phyloP scores from a whole-genome alignment of 345 rosid genomes.

The Gossypium thurberi region DNA sequence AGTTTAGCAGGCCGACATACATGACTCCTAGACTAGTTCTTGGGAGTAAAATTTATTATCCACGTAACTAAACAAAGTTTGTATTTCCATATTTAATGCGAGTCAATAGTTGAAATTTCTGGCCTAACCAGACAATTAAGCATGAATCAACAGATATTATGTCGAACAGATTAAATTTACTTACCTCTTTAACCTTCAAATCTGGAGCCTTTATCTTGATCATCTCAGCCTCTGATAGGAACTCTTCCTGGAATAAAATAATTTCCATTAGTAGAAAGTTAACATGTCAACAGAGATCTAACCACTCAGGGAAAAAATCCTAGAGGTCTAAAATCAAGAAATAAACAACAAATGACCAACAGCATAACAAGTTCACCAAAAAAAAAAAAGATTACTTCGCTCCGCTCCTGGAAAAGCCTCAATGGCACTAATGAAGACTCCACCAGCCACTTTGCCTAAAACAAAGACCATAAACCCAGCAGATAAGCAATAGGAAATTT shows the following conservation, averaged over 20 bases:
- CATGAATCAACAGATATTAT: not conserved
- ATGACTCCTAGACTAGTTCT: not conserved
- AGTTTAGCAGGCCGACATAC: not conserved
- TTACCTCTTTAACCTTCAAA: slow-evolving; percentile 98
- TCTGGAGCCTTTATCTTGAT: slow-evolving; percentile 97
- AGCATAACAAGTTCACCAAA: not conserved
- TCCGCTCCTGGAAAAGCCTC: slow-evolving; percentile 91
- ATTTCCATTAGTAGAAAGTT: slow-evolving; percentile 5
- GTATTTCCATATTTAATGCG: not conserved
- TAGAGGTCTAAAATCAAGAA: not conserved
- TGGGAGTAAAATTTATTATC: not conserved
- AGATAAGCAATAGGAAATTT: not conserved
- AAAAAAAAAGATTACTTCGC: slow-evolving; percentile 49
- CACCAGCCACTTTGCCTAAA: slow-evolving; percentile 90
- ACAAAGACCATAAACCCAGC: not conserved
- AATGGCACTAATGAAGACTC: slow-evolving; percentile 80
- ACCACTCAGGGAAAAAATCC: not conserved
- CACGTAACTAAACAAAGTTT: not conserved
- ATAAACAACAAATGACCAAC: not conserved
- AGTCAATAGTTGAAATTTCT: not conserved
- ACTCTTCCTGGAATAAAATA: slow-evolving; percentile 70
- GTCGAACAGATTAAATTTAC: slow-evolving; percentile 5
- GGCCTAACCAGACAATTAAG: not conserved
- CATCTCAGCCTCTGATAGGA: slow-evolving; percentile 95
- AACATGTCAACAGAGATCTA: not conserved